Evolutionary conservation across 306 rosid species (phyloP).

Genomic region (Fagus crenata): DNA sequence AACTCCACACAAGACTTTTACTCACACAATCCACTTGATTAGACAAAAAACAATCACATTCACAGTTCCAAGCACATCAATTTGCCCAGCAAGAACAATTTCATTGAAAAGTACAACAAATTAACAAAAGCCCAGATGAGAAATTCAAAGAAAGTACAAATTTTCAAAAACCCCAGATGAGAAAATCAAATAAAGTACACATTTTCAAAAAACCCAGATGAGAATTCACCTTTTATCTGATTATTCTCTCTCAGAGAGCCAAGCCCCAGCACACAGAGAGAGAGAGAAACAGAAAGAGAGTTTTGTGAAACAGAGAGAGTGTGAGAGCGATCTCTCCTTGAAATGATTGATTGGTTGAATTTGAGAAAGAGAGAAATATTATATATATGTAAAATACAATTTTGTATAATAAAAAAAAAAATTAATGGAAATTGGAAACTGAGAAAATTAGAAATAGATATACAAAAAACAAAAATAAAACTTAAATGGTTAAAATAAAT

Average conservation of each 20-base stretch:
- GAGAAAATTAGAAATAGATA: constrained; percentile 6
- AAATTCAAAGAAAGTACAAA: too few relatives aligned
- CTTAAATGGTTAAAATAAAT: not conserved
- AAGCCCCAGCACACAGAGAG: too few relatives aligned
- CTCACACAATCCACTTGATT: constrained; percentile 9
- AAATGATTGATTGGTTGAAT: constrained; percentile 59
- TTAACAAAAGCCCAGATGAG: too few relatives aligned
- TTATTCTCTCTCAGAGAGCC: too few relatives aligned
- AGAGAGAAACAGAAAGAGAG: constrained; percentile 22
- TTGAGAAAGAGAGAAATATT: constrained; percentile 23
- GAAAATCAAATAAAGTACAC: too few relatives aligned
- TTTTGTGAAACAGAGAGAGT: constrained; percentile 13
- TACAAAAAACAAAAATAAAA: too few relatives aligned
- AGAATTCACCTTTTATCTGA: too few relatives aligned
- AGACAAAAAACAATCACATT: constrained; percentile 11
- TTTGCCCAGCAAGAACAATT: too few relatives aligned
- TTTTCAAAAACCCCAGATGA: too few relatives aligned
- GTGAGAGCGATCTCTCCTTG: constrained; percentile 45
- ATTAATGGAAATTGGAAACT: constrained; percentile 8
- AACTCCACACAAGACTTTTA: constrained; percentile 2
- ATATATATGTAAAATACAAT: not conserved
- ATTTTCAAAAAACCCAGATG: too few relatives aligned
- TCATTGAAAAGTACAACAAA: too few relatives aligned
- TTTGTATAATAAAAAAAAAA: too few relatives aligned
- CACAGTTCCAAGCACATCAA: constrained; percentile 22